Conservation (phyloP, 2,329 filamentous ascomycete species). For the Penicillium verrucosum region DNA sequence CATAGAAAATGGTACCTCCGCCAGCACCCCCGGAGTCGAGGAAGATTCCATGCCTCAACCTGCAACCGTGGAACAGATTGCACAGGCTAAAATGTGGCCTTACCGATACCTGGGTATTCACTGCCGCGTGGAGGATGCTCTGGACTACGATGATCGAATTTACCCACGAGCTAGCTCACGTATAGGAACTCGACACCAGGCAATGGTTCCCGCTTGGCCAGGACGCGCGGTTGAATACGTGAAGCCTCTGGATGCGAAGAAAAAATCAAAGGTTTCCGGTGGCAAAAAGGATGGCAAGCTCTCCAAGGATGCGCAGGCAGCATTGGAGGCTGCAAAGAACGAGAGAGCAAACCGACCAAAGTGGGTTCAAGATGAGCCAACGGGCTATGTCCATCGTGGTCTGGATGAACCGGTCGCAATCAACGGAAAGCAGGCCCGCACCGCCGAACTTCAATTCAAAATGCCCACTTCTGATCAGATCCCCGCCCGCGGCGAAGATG, state of each 20-base stretch:
- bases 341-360: constrained; percentile 79
- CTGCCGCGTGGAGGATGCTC: constrained; percentile 88
- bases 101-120: constrained; percentile 95
- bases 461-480: constrained; percentile 59
- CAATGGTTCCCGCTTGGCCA: constrained; percentile 78
- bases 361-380: constrained; percentile 89
- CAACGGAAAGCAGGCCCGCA: constrained; percentile 69
- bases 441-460: constrained; percentile 73
- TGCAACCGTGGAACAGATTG: constrained; percentile 79
- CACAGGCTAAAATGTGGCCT: constrained; percentile 91
- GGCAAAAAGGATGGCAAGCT: constrained; percentile 71
- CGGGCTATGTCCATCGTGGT: constrained; percentile 79
- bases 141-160: constrained; percentile 96
- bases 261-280: constrained; percentile 60
- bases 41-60: constrained; percentile 54
- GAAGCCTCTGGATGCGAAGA: constrained; percentile 82
- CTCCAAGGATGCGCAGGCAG: constrained; percentile 73
- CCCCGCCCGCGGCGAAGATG: constrained; percentile 44
- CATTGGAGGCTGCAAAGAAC: constrained; percentile 76
- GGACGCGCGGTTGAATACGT: constrained; percentile 86
- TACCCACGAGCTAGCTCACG: constrained; percentile 94
- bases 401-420: constrained; percentile 65
- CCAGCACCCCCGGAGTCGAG: constrained; percentile 61
- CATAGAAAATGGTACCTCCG: constrained; percentile 55
- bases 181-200: constrained; percentile 86